Percentiles rank a stretch among this genome's conserved stretches.
These are phyloP conservation scores for Lipomyces sp. DNA, from an alignment of 805 yeast genomes.

Conservation along the genomic window DNA sequence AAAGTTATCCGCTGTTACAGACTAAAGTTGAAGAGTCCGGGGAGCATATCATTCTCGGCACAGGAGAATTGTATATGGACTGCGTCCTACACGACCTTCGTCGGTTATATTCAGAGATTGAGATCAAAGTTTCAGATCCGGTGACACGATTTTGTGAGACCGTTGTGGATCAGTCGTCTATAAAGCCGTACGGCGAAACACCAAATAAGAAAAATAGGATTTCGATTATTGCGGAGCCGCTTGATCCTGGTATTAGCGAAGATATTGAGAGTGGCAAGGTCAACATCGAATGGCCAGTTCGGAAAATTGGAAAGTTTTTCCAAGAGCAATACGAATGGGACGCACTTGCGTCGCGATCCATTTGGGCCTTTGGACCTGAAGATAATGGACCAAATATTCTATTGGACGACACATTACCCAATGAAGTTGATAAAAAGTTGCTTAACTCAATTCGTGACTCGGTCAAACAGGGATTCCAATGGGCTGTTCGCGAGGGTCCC, in stretches of 20 bases:
- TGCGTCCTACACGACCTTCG: conserved; percentile 80
- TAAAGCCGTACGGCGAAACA: conserved; percentile 67
- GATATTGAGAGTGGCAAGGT: conserved; percentile 62
- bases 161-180: conserved; percentile 64
- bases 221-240: conserved; percentile 77
- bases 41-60: conserved; percentile 76
- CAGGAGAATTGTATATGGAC: conserved; percentile 89
- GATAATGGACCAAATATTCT: conserved; percentile 58
- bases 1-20: conserved; percentile 66
- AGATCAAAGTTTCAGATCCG: conserved; percentile 84
- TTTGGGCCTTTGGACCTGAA: conserved; percentile 77
- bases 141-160: conserved; percentile 81
- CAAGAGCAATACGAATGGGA: conserved; percentile 76
- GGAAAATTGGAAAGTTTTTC: conserved; percentile 59
- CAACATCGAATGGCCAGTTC: conserved; percentile 45
- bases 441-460: conserved; percentile 56
- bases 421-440: conserved; percentile 64
- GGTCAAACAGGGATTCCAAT: conserved; percentile 76
- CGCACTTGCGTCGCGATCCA: conserved; percentile 75
- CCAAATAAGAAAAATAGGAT: conserved; percentile 60
- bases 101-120: conserved; percentile 62
- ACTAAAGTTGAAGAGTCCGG: conserved; percentile 88
- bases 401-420: conserved; percentile 74
- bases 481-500: conserved; percentile 89
- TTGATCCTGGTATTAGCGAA: conserved; percentile 57